Evolutionary conservation across 192 early-diverging fungal genomes (phyloP).

Genomic region (Funneliformis mosseae): DNA sequence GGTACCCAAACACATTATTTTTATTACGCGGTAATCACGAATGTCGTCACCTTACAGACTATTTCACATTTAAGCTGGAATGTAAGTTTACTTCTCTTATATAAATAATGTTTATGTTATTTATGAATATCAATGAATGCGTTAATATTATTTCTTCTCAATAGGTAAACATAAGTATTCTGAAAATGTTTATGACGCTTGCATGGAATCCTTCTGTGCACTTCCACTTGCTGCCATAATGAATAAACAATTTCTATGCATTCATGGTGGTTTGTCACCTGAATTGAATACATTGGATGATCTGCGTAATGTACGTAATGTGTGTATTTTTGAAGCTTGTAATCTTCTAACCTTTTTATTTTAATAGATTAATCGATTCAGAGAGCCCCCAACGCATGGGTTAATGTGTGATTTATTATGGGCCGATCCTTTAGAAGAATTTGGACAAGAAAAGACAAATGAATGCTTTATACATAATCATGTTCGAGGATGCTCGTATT

Average conservation of each 20-base stretch:
- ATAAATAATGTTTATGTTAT: not conserved
- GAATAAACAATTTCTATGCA: slow-evolving; percentile 95
- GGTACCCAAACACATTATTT: slow-evolving; percentile 84
- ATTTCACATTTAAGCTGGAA: slow-evolving; percentile 98
- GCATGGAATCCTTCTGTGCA: slow-evolving; percentile 88
- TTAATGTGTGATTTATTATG: slow-evolving; percentile 95
- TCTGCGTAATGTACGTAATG: slow-evolving; percentile 58
- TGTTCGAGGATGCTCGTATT: slow-evolving; percentile 94
- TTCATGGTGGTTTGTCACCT: slow-evolving; percentile 94
- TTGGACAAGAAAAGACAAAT: slow-evolving; percentile 91
- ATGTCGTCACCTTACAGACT: slow-evolving; percentile 95
- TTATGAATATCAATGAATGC: not conserved
- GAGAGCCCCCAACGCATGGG: slow-evolving; percentile 92
- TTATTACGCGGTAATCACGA: slow-evolving; percentile 97
- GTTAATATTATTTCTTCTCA: not conserved
- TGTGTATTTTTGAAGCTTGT: not conserved
- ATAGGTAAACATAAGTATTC: slow-evolving; percentile 93
- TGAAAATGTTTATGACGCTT: slow-evolving; percentile 87
- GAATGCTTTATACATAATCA: slow-evolving; percentile 92
- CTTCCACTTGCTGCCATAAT: slow-evolving; percentile 92
- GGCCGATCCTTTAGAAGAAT: slow-evolving; percentile 96
- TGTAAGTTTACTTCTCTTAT: slow-evolving; percentile 57
- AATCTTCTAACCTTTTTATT: not conserved
- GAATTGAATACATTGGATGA: slow-evolving; percentile 93
- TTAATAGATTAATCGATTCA: slow-evolving; percentile 82